Conservation (phyloP, 2,329 filamentous ascomycete genomes). For the Verticillium zaregamsianum region DNA sequence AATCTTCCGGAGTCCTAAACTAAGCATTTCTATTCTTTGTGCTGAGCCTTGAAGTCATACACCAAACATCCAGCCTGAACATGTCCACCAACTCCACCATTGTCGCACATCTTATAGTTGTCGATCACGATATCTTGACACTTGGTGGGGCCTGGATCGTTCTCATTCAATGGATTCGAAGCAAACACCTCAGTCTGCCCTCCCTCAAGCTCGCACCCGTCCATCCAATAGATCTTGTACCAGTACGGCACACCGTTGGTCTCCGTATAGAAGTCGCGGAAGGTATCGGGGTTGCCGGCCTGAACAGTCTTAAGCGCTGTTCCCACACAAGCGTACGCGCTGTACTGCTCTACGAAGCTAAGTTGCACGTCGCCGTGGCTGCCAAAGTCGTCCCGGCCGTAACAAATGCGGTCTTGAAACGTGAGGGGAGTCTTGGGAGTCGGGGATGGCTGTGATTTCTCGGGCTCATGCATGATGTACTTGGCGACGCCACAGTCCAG, state of each 20-base stretch:
- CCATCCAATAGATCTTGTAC: not conserved
- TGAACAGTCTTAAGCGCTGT: not conserved
- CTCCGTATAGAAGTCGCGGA: not conserved
- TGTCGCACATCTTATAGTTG: not conserved
- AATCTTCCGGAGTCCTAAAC: not conserved
- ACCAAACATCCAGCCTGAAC: not conserved
- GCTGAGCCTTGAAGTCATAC: not conserved
- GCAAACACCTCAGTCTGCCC: not conserved
- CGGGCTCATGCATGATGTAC: not conserved
- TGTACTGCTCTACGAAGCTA: not conserved
- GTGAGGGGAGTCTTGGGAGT: not conserved
- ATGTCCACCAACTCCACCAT: not conserved
- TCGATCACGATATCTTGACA: not conserved
- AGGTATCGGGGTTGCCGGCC: not conserved
- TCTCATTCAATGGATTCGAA: not conserved
- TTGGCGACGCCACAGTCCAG: not conserved
- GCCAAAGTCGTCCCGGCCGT: not conserved
- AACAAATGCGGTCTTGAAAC: not conserved
- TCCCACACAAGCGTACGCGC: not conserved
- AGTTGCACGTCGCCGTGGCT: not conserved
- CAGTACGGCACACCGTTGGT: not conserved
- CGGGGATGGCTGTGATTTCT: not conserved
- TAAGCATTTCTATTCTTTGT: not conserved
- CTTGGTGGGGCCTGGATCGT: not conserved
- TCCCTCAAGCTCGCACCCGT: not conserved